phyloP scores from a whole-genome alignment of 371 early-diverging fungal genomes.

The Caulochytrium protostelioides region DNA sequence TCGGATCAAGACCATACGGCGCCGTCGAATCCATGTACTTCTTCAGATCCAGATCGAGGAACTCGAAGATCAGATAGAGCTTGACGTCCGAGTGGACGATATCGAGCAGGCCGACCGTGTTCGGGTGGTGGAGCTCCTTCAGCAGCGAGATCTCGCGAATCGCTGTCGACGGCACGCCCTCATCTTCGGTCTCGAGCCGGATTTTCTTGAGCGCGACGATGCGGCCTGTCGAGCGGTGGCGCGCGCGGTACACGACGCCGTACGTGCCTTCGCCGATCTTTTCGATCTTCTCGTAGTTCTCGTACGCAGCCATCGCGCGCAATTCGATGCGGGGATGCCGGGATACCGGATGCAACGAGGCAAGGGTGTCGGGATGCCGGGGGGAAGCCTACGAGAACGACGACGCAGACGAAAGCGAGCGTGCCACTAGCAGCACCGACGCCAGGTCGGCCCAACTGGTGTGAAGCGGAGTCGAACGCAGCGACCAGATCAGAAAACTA shows the following conservation, averaged over 20 bases:
- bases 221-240: constrained; percentile 43
- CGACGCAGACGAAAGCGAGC: too few relatives aligned
- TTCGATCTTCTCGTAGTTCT: too few relatives aligned
- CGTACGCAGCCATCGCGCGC: too few relatives aligned
- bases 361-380: too few relatives aligned
- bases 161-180: constrained; percentile 46
- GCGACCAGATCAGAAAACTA: too few relatives aligned
- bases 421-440: too few relatives aligned
- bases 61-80: constrained; percentile 94
- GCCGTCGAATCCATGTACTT: constrained; percentile 65
- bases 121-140: constrained; percentile 80
- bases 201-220: constrained; percentile 92
- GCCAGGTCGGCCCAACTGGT: too few relatives aligned
- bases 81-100: constrained; percentile 72
- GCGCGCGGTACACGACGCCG: constrained; percentile 91
- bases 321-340: too few relatives aligned
- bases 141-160: constrained; percentile 93
- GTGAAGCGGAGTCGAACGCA: too few relatives aligned
- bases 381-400: too few relatives aligned
- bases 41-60: constrained; percentile 82
- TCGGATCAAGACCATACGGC: constrained; percentile 30
- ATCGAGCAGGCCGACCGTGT: constrained; percentile 82
- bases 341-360: too few relatives aligned
- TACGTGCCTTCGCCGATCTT: constrained; percentile 84
- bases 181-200: constrained; percentile 67